Base-by-base conservation (phyloP, 306 rosid genomes). In the Gillenia trifoliata region DNA sequence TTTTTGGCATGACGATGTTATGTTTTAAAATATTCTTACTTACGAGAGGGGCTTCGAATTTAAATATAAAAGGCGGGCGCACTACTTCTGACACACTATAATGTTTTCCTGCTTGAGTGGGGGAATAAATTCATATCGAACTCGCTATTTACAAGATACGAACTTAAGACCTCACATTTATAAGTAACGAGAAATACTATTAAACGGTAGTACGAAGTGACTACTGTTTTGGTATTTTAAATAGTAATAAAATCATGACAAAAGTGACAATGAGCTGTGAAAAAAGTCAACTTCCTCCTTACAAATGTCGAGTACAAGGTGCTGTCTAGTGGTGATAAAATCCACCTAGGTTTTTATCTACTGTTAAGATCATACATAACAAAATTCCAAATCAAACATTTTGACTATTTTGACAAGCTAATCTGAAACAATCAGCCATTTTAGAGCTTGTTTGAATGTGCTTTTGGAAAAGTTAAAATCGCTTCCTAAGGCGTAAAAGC, bases 101-200 rank as follows among this genome's bases (percentile, higher is more conserved):
- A 45, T 15, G 20, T 45, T 15, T 45, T 45, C 19, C 1, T 45
- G 8, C 8, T 4, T 15, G 6, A 0, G 6, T 45, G 19, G 19
- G 1, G 4, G 19, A 38, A 15, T 47, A 16, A 47, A 47, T 15
- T 47, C 0, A 15, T 47, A 47, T 47, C 3, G 3, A 16, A 47
- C 2, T 47, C 8, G 0, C 0, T 0, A 16, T 47, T 2, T 47
- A 16, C 2, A 0, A 47, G 3, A 47, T 47, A 15, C 0, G 9
- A 1, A 8, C 11, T 0, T 38, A 38, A 38, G 0, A 38, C 5
- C 0, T 38, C 3, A 7, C 9, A 38, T 3, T 36, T 36, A 36
- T 3, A 36, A 8, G 0, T 36, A 36, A 36, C 4, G 8, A 36
- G 11, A 38, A 38, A 38, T 0, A 38, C 0, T 0, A 8, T 0